Conservation (phyloP, 2,329 filamentous ascomycete genomes). For the Parasarocladium wereldwijsianum region DNA sequence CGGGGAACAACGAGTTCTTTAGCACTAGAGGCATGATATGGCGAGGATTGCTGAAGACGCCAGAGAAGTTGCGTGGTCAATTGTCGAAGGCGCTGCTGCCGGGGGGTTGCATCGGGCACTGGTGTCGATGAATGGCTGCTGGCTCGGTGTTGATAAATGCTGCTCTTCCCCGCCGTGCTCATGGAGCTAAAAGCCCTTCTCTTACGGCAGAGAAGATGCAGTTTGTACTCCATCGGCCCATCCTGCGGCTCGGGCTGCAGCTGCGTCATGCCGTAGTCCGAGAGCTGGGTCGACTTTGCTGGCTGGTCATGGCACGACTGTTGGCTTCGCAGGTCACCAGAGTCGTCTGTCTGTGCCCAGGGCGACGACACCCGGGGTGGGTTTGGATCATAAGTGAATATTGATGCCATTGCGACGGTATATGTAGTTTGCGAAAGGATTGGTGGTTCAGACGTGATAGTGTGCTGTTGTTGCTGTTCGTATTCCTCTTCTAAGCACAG, state of each 20-base stretch:
- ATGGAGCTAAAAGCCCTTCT: conserved; percentile 59
- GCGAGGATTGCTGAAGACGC: conserved; percentile 88
- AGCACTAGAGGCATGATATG: conserved; percentile 70
- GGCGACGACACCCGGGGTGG: conserved; percentile 80
- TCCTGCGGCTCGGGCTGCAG: conserved; percentile 85
- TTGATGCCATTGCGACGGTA: conserved; percentile 57
- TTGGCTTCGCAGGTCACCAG: conserved; percentile 12
- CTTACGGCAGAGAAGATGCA: conserved; percentile 73
- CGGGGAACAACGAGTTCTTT: conserved; percentile 61
- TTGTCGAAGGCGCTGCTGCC: conserved; percentile 76
- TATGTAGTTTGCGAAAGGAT: too few relatives aligned
- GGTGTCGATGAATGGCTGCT: conserved; percentile 15
- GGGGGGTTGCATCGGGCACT: conserved; percentile 45
- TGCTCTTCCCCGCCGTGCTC: conserved; percentile 35
- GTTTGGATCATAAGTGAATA: conserved; percentile 89
- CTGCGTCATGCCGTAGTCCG: conserved; percentile 54
- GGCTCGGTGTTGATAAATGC: conserved; percentile 4
- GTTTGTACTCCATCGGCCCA: conserved; percentile 90
- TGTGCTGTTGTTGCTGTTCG: neutral
- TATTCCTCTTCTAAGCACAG: conserved; percentile 1
- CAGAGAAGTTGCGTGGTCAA: conserved; percentile 90
- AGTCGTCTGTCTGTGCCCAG: conserved; percentile 53
- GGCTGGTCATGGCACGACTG: conserved; percentile 6
- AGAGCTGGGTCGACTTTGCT: conserved; percentile 24
- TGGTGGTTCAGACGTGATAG: too few relatives aligned